Evolutionary conservation across 2,329 filamentous ascomycete species (phyloP).

Genomic region (Phaeoacremonium minimum): DNA sequence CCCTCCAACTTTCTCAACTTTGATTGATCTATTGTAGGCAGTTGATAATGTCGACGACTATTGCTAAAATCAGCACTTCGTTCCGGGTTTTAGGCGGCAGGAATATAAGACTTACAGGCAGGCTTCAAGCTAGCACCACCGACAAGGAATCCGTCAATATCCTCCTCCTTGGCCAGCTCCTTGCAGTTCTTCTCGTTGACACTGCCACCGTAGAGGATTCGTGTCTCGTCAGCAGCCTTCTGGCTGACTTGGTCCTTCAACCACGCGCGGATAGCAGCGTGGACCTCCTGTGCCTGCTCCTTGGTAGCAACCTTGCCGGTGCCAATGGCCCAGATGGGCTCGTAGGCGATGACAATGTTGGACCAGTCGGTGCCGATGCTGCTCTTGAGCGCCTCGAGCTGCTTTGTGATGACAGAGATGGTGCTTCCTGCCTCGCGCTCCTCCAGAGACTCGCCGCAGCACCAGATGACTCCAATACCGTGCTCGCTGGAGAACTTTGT

Average conservation of each 20-base stretch:
- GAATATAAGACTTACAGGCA: slow-evolving; percentile 61
- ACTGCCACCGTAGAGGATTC: slow-evolving; percentile 94
- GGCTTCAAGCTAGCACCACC: slow-evolving; percentile 96
- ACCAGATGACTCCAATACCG: slow-evolving; percentile 88
- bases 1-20: too few relatives aligned
- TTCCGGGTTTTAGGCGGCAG: too few relatives aligned
- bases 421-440: slow-evolving; percentile 84
- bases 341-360: slow-evolving; percentile 95
- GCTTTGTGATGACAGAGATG: slow-evolving; percentile 76
- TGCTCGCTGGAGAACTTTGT: slow-evolving; percentile 88
- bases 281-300: slow-evolving; percentile 89
- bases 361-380: slow-evolving; percentile 75
- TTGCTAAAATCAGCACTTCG: too few relatives aligned
- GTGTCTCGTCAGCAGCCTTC: slow-evolving; percentile 75
- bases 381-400: slow-evolving; percentile 74
- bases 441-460: slow-evolving; percentile 93
- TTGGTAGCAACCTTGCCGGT: slow-evolving; percentile 91
- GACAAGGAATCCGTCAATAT: slow-evolving; percentile 98
- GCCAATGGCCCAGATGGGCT: slow-evolving; percentile 95
- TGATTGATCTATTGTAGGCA: too few relatives aligned
- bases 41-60: slow-evolving; percentile 59
- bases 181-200: slow-evolving; percentile 98
- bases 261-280: slow-evolving; percentile 88
- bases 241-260: slow-evolving; percentile 73
- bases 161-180: slow-evolving; percentile 84